phyloP scores from a whole-genome alignment of 2,329 filamentous ascomycete species.

The Bisporella sp. region DNA sequence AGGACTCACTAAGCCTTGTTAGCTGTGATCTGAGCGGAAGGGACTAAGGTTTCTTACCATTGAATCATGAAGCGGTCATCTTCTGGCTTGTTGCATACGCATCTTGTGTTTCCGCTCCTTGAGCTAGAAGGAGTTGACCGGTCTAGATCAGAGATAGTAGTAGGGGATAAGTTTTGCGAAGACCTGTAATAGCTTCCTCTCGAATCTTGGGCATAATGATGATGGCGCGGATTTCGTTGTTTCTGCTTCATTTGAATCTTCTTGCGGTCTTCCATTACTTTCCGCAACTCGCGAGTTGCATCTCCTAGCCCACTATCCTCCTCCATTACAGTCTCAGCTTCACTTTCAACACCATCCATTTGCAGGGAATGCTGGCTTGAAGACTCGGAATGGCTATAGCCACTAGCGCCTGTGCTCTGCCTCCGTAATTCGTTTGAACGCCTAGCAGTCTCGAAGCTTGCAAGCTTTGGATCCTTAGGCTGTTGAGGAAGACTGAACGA shows the following conservation, averaged over 20 bases:
- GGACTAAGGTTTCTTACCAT: conserved; percentile 40
- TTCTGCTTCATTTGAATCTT: conserved; percentile 8
- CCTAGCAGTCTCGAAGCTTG: conserved; percentile 14
- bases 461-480: conserved; percentile 17
- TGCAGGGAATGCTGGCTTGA: conserved; percentile 21
- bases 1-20: conserved; percentile 44
- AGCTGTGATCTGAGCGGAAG: conserved; percentile 10
- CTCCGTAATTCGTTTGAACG: conserved; percentile 11
- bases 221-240: conserved; percentile 15
- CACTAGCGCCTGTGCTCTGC: conserved; percentile 17
- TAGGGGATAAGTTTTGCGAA: conserved; percentile 40
- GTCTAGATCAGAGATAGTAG: conserved; percentile 42
- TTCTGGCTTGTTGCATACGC: conserved; percentile 43
- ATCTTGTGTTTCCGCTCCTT: conserved; percentile 38
- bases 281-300: conserved; percentile 53
- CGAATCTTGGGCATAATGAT: conserved; percentile 13
- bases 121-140: conserved; percentile 36
- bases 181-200: conserved; percentile 17
- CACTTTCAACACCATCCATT: conserved; percentile 39
- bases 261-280: conserved; percentile 33
- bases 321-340: conserved; percentile 51
- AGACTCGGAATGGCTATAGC: conserved; percentile 24
- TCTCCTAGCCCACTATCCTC: conserved; percentile 42
- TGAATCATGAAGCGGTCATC: conserved; percentile 51
- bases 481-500: conserved; percentile 38